phyloP scores from a whole-genome alignment of 495 filamentous ascomycete genomes.

The Physcia stellaris region DNA sequence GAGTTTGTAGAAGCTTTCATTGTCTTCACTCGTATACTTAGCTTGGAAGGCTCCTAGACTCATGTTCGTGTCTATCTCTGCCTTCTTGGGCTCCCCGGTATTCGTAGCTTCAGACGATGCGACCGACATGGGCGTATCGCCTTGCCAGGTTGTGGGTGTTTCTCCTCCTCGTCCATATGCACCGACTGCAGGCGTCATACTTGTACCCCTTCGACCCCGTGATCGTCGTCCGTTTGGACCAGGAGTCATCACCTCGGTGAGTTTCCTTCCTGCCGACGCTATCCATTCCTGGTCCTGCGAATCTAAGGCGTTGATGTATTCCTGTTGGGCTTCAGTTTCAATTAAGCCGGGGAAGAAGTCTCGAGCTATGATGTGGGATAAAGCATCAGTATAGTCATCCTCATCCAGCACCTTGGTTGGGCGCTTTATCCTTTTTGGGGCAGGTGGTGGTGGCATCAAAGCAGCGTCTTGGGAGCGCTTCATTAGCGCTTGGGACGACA shows the following conservation, averaged over 20 bases:
- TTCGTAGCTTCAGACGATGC: constrained; percentile 28
- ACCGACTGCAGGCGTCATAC: constrained; percentile 17
- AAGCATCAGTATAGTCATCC: constrained; percentile 78
- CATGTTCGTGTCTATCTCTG: constrained; percentile 62
- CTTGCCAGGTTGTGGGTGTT: constrained; percentile 41
- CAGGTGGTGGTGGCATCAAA: constrained; percentile 84
- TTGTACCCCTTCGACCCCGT: constrained; percentile 21
- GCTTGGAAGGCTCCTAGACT: constrained; percentile 74
- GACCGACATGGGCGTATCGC: constrained; percentile 55
- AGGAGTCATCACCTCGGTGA: constrained; percentile 74
- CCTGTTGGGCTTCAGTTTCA: constrained; percentile 73
- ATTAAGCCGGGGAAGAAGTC: constrained; percentile 93
- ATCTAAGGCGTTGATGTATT: constrained; percentile 83
- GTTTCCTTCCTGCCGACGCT: constrained; percentile 52
- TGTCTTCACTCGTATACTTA: constrained; percentile 93
- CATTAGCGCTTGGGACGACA: constrained; percentile 40
- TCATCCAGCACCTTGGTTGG: constrained; percentile 84
- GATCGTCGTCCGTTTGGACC: constrained; percentile 34
- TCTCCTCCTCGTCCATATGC: constrained; percentile 20
- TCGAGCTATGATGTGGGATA: constrained; percentile 89
- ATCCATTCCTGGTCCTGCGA: constrained; percentile 81
- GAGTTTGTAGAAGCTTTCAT: constrained; percentile 86
- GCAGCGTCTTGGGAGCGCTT: constrained; percentile 53
- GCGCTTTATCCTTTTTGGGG: constrained; percentile 82
- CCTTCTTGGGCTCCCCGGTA: constrained; percentile 18